Percentiles rank a stretch among this genome's conserved stretches.
Evolutionary conservation across 768 basidiomycete species (phyloP).

Genomic region (Glaciozyma martinii): DNA sequence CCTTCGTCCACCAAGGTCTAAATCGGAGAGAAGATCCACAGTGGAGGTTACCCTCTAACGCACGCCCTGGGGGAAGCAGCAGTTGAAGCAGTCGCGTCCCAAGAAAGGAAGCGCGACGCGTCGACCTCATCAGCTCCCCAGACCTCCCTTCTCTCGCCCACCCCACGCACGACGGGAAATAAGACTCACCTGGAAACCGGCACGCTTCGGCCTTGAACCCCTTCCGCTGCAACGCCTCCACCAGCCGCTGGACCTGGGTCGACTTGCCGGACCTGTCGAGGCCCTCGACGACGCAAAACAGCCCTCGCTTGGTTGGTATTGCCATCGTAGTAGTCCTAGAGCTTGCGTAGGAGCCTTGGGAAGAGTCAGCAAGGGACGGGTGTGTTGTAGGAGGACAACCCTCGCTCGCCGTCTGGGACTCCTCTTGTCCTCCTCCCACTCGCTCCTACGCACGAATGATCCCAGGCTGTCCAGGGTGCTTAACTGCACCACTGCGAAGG

Average conservation of each 20-base stretch:
- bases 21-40: neutral
- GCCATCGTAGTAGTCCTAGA: no score
- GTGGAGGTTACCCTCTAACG: no score
- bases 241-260: slow-evolving; percentile 65
- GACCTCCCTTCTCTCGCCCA: neutral
- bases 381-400: no score
- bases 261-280: slow-evolving; percentile 93
- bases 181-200: slow-evolving; percentile 75
- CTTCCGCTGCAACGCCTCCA: slow-evolving; percentile 46
- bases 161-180: neutral
- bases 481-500: no score
- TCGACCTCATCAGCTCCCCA: neutral
- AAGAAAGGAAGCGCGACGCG: neutral
- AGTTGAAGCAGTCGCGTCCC: no score
- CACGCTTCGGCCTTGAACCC: slow-evolving; percentile 51
- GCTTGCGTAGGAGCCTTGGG: no score
- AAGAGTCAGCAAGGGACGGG: no score
- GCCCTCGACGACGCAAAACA: slow-evolving; percentile 89
- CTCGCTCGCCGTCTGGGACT: no score
- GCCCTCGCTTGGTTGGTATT: slow-evolving; percentile 45
- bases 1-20: slow-evolving; percentile 26
- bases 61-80: no score
- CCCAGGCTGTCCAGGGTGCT: no score
- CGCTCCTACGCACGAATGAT: no score
- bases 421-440: no score